phyloP scores from a whole-genome alignment of 2,329 filamentous ascomycete genomes.

The Cladosporium sp. region DNA sequence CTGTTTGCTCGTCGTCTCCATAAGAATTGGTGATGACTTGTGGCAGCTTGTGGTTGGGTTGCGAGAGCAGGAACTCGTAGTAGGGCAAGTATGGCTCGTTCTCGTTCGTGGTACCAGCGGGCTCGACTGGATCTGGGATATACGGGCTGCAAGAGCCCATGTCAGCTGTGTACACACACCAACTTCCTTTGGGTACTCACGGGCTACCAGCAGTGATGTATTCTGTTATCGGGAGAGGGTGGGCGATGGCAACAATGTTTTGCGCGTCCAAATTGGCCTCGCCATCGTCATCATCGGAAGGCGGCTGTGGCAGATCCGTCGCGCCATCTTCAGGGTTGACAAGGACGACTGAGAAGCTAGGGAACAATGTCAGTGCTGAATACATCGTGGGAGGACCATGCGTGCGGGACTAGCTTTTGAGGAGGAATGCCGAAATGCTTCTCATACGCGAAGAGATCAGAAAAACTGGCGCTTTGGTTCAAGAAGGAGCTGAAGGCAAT shows the following conservation, averaged over 20 bases:
- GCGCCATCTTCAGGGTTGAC: constrained; percentile 8
- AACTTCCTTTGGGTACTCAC: not conserved
- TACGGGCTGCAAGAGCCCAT: constrained; percentile 38
- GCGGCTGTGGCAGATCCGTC: constrained; percentile 44
- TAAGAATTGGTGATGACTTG: constrained; percentile 65
- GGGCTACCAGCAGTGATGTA: constrained; percentile 57
- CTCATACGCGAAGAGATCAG: constrained; percentile 47
- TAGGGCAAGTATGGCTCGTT: constrained; percentile 69
- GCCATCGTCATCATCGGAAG: constrained; percentile 42
- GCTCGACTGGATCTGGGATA: constrained; percentile 46
- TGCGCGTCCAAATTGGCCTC: constrained; percentile 67
- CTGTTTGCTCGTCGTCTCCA: constrained; percentile 63
- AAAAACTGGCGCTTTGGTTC: constrained; percentile 51
- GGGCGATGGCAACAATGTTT: constrained; percentile 57
- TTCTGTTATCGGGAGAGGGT: constrained; percentile 55
- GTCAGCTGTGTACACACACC: not conserved
- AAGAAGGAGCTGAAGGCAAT: constrained; percentile 51
- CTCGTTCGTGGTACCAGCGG: constrained; percentile 41
- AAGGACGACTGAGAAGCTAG: not conserved
- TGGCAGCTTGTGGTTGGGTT: constrained; percentile 57
- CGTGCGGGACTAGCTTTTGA: constrained; percentile 41
- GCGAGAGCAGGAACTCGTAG: constrained; percentile 57
- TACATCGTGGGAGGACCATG: not conserved
- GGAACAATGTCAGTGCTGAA: not conserved
- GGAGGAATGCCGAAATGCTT: constrained; percentile 43